Percentiles rank a stretch among this genome's conserved stretches.
Conservation (phyloP, 495 filamentous ascomycete species). For the Schizothecium vesticola region DNA sequence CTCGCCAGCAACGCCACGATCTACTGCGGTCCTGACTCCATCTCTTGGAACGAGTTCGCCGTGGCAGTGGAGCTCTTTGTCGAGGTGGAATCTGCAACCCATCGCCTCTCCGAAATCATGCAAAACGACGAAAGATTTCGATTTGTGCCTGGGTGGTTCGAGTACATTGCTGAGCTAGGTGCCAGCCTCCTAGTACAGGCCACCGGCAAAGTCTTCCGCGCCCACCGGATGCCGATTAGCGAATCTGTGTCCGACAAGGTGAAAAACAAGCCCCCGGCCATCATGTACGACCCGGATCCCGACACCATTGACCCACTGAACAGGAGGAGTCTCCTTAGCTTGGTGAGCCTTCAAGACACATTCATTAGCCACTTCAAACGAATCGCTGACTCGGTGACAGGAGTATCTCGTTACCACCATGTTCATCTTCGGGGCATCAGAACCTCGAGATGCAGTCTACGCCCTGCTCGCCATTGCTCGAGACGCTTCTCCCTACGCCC, state of each 20-base stretch:
- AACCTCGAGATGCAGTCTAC: constrained; percentile 31
- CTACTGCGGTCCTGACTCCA: constrained; percentile 21
- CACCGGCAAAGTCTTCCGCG: constrained; percentile 29
- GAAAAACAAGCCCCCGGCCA: no score
- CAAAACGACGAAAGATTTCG: constrained; percentile 5
- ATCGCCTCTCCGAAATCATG: constrained; percentile 19
- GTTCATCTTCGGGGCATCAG: constrained; percentile 23
- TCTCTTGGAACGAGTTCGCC: constrained; percentile 31
- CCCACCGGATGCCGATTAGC: not conserved
- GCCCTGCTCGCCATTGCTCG: constrained; percentile 28
- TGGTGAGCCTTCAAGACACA: no score
- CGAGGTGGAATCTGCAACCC: constrained; percentile 24
- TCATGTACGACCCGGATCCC: not conserved
- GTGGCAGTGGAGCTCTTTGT: constrained; percentile 25
- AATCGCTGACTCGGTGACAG: no score
- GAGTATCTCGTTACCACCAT: constrained; percentile 30
- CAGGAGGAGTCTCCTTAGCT: constrained; percentile 11
- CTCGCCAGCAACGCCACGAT: constrained; percentile 27
- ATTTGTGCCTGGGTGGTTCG: constrained; percentile 15
- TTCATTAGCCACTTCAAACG: no score
- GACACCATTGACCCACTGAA: not conserved
- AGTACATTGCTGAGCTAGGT: constrained; percentile 27
- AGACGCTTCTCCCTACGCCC: constrained; percentile 20
- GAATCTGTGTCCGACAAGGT: no score
- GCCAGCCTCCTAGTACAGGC: constrained; percentile 33